Conservation (phyloP, 805 yeast genomes). For the Ascoidea tarda region DNA sequence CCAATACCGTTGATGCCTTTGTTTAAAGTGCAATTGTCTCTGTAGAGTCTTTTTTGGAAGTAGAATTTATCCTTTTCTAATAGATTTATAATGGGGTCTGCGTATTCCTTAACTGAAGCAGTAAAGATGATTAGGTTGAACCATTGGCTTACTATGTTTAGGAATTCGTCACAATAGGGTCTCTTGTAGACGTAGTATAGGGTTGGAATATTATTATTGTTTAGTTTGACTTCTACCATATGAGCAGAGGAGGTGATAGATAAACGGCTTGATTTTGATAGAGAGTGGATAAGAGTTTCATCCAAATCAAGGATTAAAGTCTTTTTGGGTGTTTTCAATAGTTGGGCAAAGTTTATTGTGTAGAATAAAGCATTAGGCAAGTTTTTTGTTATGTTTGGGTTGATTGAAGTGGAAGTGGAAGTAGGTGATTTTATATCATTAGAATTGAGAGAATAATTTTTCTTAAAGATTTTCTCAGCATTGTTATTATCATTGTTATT, state of each 20-base stretch:
- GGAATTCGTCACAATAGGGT: constrained; percentile 80
- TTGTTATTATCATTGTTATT: background rate
- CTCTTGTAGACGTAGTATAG: constrained; percentile 84
- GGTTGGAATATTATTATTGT: constrained; percentile 53
- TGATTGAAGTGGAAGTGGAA: constrained; percentile 7
- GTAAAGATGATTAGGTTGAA: constrained; percentile 84
- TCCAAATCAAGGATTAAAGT: constrained; percentile 81
- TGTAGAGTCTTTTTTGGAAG: constrained; percentile 52
- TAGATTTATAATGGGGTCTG: constrained; percentile 94
- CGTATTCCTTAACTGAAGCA: constrained; percentile 88
- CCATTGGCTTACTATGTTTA: constrained; percentile 72
- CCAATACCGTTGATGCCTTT: constrained; percentile 47
- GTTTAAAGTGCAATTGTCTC: constrained; percentile 65
- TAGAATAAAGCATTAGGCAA: constrained; percentile 25
- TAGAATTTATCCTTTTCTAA: constrained; percentile 50
- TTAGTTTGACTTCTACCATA: constrained; percentile 70
- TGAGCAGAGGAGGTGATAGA: constrained; percentile 26
- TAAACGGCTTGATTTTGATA: constrained; percentile 41
- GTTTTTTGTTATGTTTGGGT: constrained; percentile 16
- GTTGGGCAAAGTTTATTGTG: constrained; percentile 25
- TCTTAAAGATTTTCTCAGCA: background rate
- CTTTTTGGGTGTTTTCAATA: constrained; percentile 31
- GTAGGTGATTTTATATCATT: constrained; percentile 8
- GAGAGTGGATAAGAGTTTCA: constrained; percentile 88
- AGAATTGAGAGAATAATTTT: constrained; percentile 1